phyloP scores from a whole-genome alignment of 202 grass and related monocot genomes.

The Saccharum hybrid region DNA sequence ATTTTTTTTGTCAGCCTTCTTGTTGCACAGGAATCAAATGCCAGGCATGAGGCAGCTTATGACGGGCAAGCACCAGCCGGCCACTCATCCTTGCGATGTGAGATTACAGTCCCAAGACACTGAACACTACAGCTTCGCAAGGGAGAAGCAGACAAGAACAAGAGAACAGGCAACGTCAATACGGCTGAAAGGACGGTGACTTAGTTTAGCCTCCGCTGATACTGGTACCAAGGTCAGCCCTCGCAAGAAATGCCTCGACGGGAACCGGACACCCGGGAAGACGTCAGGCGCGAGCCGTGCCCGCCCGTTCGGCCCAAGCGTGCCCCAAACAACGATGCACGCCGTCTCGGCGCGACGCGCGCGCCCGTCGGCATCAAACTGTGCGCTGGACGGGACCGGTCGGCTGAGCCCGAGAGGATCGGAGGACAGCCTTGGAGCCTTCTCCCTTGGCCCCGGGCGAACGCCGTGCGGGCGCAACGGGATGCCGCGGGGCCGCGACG shows the following conservation, averaged over 20 bases:
- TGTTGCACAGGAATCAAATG: conserved; percentile 25
- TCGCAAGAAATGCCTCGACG: conserved; percentile 59
- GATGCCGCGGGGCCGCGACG: conserved; percentile 48
- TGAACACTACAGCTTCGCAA: background rate
- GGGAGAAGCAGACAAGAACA: conserved; percentile 36
- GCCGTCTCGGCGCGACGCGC: conserved; percentile 36
- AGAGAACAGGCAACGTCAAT: conserved; percentile 30
- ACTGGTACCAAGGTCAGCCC: conserved; percentile 55
- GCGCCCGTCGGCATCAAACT: conserved; percentile 20
- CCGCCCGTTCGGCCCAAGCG: background rate
- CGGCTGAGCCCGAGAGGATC: background rate
- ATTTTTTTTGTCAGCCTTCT: background rate
- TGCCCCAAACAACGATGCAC: conserved; percentile 47
- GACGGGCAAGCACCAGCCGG: conserved; percentile 39
- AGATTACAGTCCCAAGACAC: conserved; percentile 39
- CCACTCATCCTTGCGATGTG: conserved; percentile 27
- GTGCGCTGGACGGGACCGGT: conserved; percentile 1
- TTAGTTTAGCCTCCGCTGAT: conserved; percentile 16
- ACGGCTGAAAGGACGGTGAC: conserved; percentile 11
- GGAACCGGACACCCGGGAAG: conserved; percentile 44
- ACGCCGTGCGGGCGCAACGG: conserved; percentile 16
- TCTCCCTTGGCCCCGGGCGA: conserved; percentile 44
- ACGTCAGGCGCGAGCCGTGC: conserved; percentile 40
- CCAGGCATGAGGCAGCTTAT: conserved; percentile 40
- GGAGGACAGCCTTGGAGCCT: conserved; percentile 38